Conservation (phyloP, 2,329 filamentous ascomycete species). For the Stemphylium lycopersici region DNA sequence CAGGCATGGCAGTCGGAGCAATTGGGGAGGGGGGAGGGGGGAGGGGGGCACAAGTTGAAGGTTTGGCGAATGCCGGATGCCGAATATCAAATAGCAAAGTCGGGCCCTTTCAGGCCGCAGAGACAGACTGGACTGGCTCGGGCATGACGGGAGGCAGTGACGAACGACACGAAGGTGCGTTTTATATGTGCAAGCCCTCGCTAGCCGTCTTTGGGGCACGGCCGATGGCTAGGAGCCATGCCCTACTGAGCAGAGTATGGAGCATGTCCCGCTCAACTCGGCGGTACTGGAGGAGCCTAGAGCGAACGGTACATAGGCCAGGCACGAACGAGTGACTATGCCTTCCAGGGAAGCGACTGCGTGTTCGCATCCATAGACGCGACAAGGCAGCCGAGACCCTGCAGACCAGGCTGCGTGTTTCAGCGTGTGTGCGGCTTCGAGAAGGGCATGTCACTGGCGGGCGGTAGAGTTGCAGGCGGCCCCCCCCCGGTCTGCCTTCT, state of each 20-base stretch:
- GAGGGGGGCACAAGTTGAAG: not conserved
- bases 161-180: not conserved
- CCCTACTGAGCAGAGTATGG: slow-evolving; percentile 15
- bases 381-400: slow-evolving; percentile 6
- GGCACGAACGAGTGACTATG: slow-evolving; percentile 4
- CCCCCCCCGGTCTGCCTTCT: not conserved
- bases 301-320: slow-evolving; percentile 9
- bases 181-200: slow-evolving; percentile 6
- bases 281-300: not conserved
- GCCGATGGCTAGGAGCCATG: slow-evolving; percentile 13
- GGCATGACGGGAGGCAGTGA: not conserved
- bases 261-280: slow-evolving; percentile 10
- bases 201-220: slow-evolving; percentile 14
- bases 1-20: too few relatives aligned
- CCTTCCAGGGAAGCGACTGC: not conserved
- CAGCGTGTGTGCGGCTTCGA: not conserved
- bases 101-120: too few relatives aligned
- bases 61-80: not conserved
- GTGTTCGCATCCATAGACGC: not conserved
- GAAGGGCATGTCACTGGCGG: not conserved
- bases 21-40: too few relatives aligned
- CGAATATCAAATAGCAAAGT: too few relatives aligned
- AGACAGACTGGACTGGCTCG: too few relatives aligned
- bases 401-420: not conserved
- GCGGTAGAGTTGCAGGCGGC: slow-evolving; percentile 1